A percentile compares a stretch with the other conserved stretches of the same genome.
phyloP scores from a whole-genome alignment of 1,284 basidiomycete species.

The Naganishia sp. region DNA sequence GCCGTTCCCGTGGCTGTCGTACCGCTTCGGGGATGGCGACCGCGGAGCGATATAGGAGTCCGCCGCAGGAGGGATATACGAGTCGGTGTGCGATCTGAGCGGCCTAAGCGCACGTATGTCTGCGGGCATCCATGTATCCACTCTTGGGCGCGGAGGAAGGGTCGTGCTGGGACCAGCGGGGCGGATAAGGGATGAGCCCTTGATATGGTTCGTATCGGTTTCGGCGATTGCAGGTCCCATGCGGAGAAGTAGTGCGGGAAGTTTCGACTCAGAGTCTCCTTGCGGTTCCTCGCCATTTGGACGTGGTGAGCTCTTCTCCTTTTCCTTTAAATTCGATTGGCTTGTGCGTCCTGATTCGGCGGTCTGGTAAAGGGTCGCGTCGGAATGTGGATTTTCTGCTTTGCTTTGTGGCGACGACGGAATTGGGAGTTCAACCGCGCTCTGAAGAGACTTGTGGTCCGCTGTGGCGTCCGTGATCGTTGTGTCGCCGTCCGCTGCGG shows the following conservation, averaged over 20 bases:
- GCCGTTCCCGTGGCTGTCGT: background rate
- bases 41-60: slow-evolving; percentile 17
- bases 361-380: too few relatives aligned
- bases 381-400: too few relatives aligned
- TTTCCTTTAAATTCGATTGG: background rate
- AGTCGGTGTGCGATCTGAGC: background rate
- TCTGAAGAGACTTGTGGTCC: too few relatives aligned
- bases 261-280: background rate
- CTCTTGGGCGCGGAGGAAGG: slow-evolving; percentile 1
- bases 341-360: too few relatives aligned
- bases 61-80: background rate
- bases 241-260: slow-evolving; percentile 17
- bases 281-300: background rate
- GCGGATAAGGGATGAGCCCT: background rate
- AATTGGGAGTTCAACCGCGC: too few relatives aligned
- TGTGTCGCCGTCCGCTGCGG: too few relatives aligned
- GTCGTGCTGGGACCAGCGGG: background rate
- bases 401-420: too few relatives aligned
- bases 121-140: slow-evolving; percentile 1
- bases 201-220: background rate
- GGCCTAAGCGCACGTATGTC: background rate
- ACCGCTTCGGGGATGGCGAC: background rate
- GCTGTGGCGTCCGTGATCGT: too few relatives aligned
- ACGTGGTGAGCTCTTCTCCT: background rate
- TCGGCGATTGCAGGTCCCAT: slow-evolving; percentile 11